Evolutionary conservation across 352 stramenopile genomes (phyloP), one percentile per base, ranked within the genome.

Genomic region (Halophytophthora polymorphica): DNA sequence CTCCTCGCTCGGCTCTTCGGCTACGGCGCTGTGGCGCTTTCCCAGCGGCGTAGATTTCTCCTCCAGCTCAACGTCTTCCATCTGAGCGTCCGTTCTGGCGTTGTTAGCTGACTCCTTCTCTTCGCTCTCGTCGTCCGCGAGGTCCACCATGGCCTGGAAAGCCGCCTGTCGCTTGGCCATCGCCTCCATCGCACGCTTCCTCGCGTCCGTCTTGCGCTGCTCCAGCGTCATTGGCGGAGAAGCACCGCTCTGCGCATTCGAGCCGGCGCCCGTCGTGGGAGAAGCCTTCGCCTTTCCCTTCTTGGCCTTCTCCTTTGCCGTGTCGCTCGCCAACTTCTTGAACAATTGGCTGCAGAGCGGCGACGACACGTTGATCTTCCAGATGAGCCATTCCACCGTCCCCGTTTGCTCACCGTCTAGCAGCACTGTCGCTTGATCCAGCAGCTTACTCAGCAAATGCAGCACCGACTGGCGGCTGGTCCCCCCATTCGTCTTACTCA

Each of bases 131-230:
- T 73, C 56, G 29, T 73, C 64, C 17, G 64, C 74, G 45, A 83
- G 69, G 21, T 71, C 62, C 56, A 95, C 88, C 81, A 95, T 90
- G 21, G 83, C 77, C 45, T 93, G 84, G 48, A 95, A 95, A 18
- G 78, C 77, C 13, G 83, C 83, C 49, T 93, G 83, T 23, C 90
- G 80, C 44, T 85, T 81, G 7, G 85, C 83, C 78, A 95, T 93
- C 1, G 79, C 73, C 45, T 70, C 81, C 36, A 95, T 69, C 8
- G 80, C 83, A 50, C 83, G 82, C 47, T 88, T 85, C 17, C 81
- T 74, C 13, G 85, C 85, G 53, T 90, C 76, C 12, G 83, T 67
- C 52, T 93, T 93, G 17, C 85, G 67, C 39, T 93, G 75, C 17
- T 92, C 73, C 22, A 95, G 50, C 12, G 82, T 88, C 45, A 78